phyloP scores from a whole-genome alignment of 2,329 filamentous ascomycete species.

The Pestalotiopsis sp. region DNA sequence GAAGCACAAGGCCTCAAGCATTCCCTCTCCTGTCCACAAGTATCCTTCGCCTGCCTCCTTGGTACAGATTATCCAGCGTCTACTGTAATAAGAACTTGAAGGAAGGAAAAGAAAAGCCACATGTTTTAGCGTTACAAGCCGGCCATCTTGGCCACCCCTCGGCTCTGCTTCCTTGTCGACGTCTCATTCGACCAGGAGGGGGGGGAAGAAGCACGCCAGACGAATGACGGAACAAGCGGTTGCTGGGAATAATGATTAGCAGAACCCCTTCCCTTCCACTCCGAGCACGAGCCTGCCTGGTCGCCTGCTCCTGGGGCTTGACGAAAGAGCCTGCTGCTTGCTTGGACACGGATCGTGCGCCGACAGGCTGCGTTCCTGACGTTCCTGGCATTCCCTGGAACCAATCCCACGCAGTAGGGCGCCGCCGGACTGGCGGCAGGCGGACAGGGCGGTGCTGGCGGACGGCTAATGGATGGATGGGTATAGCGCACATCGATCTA shows the following conservation, averaged over 20 bases:
- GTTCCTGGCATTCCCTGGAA: neutral
- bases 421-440: too few relatives aligned
- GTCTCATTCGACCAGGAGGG: neutral
- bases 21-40: too few relatives aligned
- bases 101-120: neutral
- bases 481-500: neutral
- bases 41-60: too few relatives aligned
- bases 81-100: too few relatives aligned
- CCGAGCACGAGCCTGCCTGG: neutral
- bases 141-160: neutral
- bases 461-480: neutral
- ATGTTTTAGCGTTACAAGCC: neutral
- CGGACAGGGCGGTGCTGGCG: neutral
- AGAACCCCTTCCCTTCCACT: neutral
- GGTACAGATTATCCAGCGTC: too few relatives aligned
- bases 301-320: too few relatives aligned
- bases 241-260: neutral
- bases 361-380: neutral
- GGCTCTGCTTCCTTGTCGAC: neutral
- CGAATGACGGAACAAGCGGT: neutral
- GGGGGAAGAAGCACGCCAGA: neutral
- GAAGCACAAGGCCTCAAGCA: too few relatives aligned
- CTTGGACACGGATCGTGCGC: neutral
- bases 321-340: neutral
- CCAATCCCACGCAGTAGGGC: neutral